Percentiles rank a stretch among this genome's conserved stretches.
Evolutionary conservation across 2,329 filamentous ascomycete species (phyloP).

Genomic region (Sporothrix schenckii): DNA sequence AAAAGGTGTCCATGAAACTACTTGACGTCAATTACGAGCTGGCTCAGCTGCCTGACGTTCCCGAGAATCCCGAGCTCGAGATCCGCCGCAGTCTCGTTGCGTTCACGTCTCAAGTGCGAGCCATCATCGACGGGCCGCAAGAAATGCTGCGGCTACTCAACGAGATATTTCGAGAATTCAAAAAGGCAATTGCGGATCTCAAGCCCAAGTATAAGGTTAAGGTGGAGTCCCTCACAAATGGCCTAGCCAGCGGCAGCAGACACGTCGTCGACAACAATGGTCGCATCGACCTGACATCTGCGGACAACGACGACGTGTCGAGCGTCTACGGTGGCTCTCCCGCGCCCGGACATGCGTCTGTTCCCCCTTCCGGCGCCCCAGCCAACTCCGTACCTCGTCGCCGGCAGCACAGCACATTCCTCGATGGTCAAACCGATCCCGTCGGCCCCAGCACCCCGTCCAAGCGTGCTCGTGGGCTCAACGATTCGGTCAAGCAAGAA

Average conservation of each 20-base stretch:
- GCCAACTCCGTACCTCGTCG: slow-evolving; percentile 29
- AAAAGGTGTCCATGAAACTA: slow-evolving; percentile 56
- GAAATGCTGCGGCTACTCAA: slow-evolving; percentile 51
- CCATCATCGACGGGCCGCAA: slow-evolving; percentile 52
- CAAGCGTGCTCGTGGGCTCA: slow-evolving; percentile 32
- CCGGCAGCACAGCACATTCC: slow-evolving; percentile 30
- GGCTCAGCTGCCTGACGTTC: slow-evolving; percentile 64
- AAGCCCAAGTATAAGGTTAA: slow-evolving; percentile 54
- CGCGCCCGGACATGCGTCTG: neutral
- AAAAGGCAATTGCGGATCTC: slow-evolving; percentile 49
- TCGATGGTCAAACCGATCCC: slow-evolving; percentile 31
- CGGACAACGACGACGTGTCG: slow-evolving; percentile 45
- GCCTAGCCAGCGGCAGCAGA: neutral
- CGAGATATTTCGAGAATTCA: slow-evolving; percentile 55
- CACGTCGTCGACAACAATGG: neutral
- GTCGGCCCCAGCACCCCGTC: slow-evolving; percentile 28
- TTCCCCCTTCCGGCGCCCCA: neutral
- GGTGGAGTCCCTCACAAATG: slow-evolving; percentile 11
- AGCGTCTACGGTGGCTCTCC: slow-evolving; percentile 34
- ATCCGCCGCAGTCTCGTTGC: slow-evolving; percentile 62
- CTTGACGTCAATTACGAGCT: slow-evolving; percentile 59
- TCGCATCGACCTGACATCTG: slow-evolving; percentile 43
- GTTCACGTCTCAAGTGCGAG: slow-evolving; percentile 59
- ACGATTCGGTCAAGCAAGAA: slow-evolving; percentile 38
- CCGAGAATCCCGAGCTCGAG: slow-evolving; percentile 66